Conservation (phyloP, 2,329 filamentous ascomycete genomes). For the Cladobotryum protrusum region DNA sequence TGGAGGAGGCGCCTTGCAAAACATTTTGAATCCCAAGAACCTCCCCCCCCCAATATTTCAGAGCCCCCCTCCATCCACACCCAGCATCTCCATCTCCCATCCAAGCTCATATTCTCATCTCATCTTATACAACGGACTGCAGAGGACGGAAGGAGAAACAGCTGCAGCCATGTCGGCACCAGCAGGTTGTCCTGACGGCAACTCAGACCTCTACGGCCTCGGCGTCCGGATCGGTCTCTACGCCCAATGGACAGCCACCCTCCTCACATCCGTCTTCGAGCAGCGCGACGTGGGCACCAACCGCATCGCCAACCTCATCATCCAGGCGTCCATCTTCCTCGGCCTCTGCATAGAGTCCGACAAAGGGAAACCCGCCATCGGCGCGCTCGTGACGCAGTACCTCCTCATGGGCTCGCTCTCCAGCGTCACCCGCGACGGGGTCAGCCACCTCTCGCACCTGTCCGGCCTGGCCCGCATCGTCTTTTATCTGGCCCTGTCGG, state of each 20-base stretch:
- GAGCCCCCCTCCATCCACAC: no score
- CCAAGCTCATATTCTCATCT: no score
- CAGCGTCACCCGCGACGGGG: slow-evolving; percentile 20
- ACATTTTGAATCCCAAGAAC: no score
- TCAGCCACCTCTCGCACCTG: slow-evolving; percentile 15
- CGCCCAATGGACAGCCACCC: slow-evolving; percentile 19
- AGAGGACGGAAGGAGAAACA: background rate
- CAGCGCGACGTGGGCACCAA: slow-evolving; percentile 15
- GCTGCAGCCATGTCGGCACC: background rate
- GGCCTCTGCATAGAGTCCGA: slow-evolving; percentile 22
- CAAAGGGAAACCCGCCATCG: slow-evolving; percentile 13
- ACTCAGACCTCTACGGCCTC: slow-evolving; percentile 23
- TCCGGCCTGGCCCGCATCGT: slow-evolving; percentile 18
- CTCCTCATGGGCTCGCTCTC: slow-evolving; percentile 21
- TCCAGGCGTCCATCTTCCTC: slow-evolving; percentile 22
- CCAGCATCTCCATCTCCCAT: no score
- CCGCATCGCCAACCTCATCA: slow-evolving; percentile 25
- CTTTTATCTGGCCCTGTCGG: slow-evolving; percentile 18
- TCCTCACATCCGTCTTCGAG: slow-evolving; percentile 19
- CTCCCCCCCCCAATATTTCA: no score
- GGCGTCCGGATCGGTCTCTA: slow-evolving; percentile 22
- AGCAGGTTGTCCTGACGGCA: slow-evolving; percentile 12
- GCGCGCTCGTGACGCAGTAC: slow-evolving; percentile 19
- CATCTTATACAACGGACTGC: no score
- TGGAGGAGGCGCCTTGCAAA: no score